These are phyloP conservation scores for Penicillium lividum DNA, from an alignment of 495 filamentous ascomycete species.

Conservation along the genomic window DNA sequence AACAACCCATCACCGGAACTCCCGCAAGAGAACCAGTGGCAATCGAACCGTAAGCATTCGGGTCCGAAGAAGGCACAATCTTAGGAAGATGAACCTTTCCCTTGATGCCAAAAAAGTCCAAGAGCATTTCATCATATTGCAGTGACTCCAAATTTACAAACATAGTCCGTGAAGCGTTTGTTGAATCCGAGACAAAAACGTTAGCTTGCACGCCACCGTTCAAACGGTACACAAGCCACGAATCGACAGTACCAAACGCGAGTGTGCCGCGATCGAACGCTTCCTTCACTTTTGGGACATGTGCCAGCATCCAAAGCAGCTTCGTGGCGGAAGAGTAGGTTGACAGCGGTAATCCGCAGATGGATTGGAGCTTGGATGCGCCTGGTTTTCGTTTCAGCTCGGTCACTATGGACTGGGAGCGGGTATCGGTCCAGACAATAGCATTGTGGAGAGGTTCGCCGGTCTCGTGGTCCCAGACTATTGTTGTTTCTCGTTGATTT, in stretches of 20 bases:
- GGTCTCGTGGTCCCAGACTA: slow-evolving; percentile 87
- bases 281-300: slow-evolving; percentile 69
- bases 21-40: slow-evolving; percentile 64
- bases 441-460: slow-evolving; percentile 87
- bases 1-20: slow-evolving; percentile 77
- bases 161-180: slow-evolving; percentile 95
- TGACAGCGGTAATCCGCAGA: slow-evolving; percentile 87
- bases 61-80: slow-evolving; percentile 84
- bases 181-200: slow-evolving; percentile 84
- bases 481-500: slow-evolving; percentile 92
- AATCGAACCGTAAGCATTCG: slow-evolving; percentile 69
- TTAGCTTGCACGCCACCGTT: slow-evolving; percentile 73
- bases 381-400: slow-evolving; percentile 66
- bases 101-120: slow-evolving; percentile 83
- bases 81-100: slow-evolving; percentile 69
- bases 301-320: slow-evolving; percentile 78
- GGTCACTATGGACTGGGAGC: slow-evolving; percentile 74
- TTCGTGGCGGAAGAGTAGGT: slow-evolving; percentile 94
- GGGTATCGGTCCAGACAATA: slow-evolving; percentile 93
- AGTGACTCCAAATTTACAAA: slow-evolving; percentile 87
- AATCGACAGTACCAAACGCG: slow-evolving; percentile 89
- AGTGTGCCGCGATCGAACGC: slow-evolving; percentile 78
- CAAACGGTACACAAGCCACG: slow-evolving; percentile 88
- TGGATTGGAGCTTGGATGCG: slow-evolving; percentile 64
- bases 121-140: slow-evolving; percentile 78